phyloP scores from a whole-genome alignment of 78 protist species.

The Planoprotostelium fungivorum region DNA sequence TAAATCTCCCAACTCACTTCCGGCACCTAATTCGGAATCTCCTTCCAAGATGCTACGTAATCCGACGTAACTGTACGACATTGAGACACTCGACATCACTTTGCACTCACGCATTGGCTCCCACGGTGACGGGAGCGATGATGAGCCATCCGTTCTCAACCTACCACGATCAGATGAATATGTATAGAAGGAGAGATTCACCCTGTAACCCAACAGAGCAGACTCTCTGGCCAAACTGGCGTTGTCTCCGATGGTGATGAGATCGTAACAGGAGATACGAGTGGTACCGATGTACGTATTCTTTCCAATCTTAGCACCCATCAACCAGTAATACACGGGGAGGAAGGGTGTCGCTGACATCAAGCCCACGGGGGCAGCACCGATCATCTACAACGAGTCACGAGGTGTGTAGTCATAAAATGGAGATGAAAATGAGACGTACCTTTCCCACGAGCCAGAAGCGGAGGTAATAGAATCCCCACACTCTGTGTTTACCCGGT shows the following conservation, averaged over 20 bases:
- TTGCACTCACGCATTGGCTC: neutral
- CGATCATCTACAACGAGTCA: neutral
- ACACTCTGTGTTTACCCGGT: neutral
- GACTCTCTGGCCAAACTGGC: neutral
- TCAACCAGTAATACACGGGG: neutral
- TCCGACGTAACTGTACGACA: neutral
- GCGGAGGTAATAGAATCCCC: neutral
- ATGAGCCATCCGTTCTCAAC: neutral
- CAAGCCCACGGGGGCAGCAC: neutral
- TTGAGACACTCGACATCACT: neutral
- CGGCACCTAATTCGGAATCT: neutral
- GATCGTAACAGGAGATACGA: neutral
- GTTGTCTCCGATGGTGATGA: neutral
- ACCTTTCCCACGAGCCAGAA: neutral
- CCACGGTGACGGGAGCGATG: neutral
- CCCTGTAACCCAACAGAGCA: neutral
- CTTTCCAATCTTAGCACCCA: neutral
- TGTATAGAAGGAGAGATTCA: too few relatives aligned
- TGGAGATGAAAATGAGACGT: neutral
- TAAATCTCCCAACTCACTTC: neutral
- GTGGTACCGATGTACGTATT: neutral
- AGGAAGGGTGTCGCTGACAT: neutral
- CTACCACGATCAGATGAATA: too few relatives aligned
- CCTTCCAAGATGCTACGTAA: neutral
- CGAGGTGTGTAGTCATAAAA: neutral